These are phyloP conservation scores for Mesostigma viride DNA, from an alignment of 139 green algal species.

Conservation along the genomic window DNA sequence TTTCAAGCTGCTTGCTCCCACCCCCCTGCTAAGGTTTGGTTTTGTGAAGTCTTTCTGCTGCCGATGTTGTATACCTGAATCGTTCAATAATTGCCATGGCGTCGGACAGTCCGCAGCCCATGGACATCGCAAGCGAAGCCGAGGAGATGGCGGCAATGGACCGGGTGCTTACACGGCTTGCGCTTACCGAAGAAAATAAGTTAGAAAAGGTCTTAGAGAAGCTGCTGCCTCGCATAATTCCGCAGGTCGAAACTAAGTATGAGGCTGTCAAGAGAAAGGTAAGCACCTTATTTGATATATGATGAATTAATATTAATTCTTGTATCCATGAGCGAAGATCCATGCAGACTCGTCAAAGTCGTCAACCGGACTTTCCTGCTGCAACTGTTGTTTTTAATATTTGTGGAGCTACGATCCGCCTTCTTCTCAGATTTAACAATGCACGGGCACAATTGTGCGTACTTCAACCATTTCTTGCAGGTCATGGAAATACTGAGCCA, in stretches of 20 bases:
- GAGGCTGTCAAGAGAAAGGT: conserved; percentile 31
- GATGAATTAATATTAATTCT: neutral
- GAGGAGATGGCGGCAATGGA: conserved; percentile 66
- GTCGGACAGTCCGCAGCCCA: too few relatives aligned
- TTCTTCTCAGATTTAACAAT: conserved; percentile 12
- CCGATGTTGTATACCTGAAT: too few relatives aligned
- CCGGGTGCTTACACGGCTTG: conserved; percentile 59
- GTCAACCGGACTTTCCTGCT: neutral
- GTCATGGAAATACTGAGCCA: conserved; percentile 79
- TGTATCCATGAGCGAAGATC: neutral
- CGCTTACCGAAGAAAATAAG: conserved; percentile 68
- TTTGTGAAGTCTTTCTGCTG: too few relatives aligned
- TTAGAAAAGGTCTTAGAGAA: conserved; percentile 57
- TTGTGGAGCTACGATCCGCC: conserved; percentile 15
- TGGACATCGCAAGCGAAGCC: conserved; percentile 26
- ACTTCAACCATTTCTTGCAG: conserved; percentile 35
- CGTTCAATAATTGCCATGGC: too few relatives aligned
- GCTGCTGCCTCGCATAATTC: conserved; percentile 62
- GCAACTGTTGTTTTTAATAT: neutral
- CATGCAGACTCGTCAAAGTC: neutral
- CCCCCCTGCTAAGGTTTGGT: too few relatives aligned
- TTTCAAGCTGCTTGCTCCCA: too few relatives aligned
- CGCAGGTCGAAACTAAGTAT: conserved; percentile 25
- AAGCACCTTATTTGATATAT: neutral
- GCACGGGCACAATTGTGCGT: neutral